These are phyloP conservation scores for Ambrosia trifida DNA, from an alignment of 129 eudicot genomes.

Conservation along the genomic window DNA sequence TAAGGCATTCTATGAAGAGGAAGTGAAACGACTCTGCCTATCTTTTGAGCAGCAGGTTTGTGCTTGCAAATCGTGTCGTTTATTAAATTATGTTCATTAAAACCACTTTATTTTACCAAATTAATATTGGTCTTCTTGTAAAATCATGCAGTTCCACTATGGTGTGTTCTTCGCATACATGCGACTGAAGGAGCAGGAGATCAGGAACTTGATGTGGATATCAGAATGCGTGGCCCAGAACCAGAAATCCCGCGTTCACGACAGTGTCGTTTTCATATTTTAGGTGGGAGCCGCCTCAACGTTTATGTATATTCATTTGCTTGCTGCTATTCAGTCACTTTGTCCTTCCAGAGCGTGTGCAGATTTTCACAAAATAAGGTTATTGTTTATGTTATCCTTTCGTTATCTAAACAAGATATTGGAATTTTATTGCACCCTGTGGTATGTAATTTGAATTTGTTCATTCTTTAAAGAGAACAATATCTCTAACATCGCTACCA, in stretches of 20 bases:
- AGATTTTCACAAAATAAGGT: conserved; percentile 28
- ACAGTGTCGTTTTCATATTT: conserved; percentile 88
- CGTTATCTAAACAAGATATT: conserved; percentile 11
- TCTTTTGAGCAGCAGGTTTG: conserved; percentile 95
- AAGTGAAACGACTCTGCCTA: conserved; percentile 92
- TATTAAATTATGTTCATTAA: not conserved
- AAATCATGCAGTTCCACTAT: conserved; percentile 74
- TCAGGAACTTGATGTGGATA: conserved; percentile 98
- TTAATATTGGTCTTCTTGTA: not conserved
- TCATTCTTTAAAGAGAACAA: too few species aligned
- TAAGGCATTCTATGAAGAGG: conserved; percentile 98
- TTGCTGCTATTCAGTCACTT: conserved; percentile 15
- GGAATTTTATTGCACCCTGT: not conserved
- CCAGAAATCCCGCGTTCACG: conserved; percentile 95
- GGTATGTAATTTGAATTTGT: conserved; percentile 21
- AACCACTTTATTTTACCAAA: not conserved
- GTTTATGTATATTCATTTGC: conserved; percentile 33
- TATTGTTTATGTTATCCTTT: conserved; percentile 25
- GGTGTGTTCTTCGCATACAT: conserved; percentile 91
- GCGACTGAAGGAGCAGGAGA: conserved; percentile 94
- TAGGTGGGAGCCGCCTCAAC: conserved; percentile 9
- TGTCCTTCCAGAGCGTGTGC: conserved; percentile 14
- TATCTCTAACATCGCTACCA: too few species aligned
- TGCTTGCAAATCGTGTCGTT: conserved; percentile 15
- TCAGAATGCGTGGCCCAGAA: conserved; percentile 98